Base-by-base conservation (phyloP, 1,284 basidiomycete species). In the Malassezia nana region DNA sequence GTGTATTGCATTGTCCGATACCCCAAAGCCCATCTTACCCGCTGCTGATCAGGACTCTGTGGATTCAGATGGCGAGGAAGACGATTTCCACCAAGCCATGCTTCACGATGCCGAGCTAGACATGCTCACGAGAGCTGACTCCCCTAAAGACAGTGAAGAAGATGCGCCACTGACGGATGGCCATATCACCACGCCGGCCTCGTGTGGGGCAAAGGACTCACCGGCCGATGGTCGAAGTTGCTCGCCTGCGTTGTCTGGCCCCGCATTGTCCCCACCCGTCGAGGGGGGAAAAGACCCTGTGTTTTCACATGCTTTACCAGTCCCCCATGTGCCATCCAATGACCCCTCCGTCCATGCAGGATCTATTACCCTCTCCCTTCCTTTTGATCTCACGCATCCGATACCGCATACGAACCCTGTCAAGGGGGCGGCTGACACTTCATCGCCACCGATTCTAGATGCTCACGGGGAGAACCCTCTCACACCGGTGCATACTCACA, bases 51-150 rank as follows among this genome's bases (percentile, higher is more conserved):
- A 42, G 28, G 40, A 18, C 16, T 28, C 24, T 24, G 32, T 31
- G 30, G 49, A 51, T 26, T 52, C 50, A 4, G 65, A 63, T 10
- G 61, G 63, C 31, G 67, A 69, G 26, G 67, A 69, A 42, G 60
- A 69, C 28, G 67, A 69, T 55, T 69, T 69, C 43, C 67, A 69
- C 49, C 58, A 62, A 40, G 63, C 64, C n/a, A 69, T 69, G 67
- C 62, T 69, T 20, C 60, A 66, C 31, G 64, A 62, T 33, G 46
- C 25, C 40, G 63, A 67, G 50, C 60, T 67, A 38, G 65, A 67
- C 50, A 54, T 61, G 24, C 62, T 66, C 43, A 57, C 40, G 52
- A 43, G 57, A 50, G 43, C 57, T 55, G 39, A 43, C 5, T 59
- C 59, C 47, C 39, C 57, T 29, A 38, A 35, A 15, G 46, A 26